Conservation (phyloP, 768 basidiomycete species). For the Leccinum rimulosum region DNA sequence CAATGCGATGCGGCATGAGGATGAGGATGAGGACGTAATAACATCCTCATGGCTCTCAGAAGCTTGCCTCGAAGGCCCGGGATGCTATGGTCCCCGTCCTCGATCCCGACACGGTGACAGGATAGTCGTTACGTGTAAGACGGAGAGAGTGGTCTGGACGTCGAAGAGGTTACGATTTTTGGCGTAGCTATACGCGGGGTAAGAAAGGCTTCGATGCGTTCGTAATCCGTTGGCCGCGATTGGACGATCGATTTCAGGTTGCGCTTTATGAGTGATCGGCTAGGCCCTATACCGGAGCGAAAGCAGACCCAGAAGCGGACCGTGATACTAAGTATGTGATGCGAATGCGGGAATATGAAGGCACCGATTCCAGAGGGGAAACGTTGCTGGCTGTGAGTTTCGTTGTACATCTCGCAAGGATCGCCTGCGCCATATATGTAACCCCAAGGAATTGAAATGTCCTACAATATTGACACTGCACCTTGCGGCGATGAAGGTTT, state of each 20-base stretch:
- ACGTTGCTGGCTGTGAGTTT: background rate
- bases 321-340: background rate
- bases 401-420: background rate
- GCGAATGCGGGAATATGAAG: background rate
- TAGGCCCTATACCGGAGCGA: background rate
- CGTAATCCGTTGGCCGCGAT: background rate
- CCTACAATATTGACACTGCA: background rate
- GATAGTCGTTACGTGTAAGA: background rate
- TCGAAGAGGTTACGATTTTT: background rate
- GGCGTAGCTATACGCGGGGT: background rate
- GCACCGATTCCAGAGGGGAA: background rate
- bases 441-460: background rate
- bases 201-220: background rate
- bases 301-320: background rate
- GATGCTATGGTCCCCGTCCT: background rate
- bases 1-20: background rate
- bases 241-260: background rate
- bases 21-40: background rate
- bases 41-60: background rate
- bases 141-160: background rate
- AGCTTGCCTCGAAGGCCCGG: background rate
- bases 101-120: background rate
- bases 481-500: background rate
- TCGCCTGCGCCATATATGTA: background rate
- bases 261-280: background rate